Percentiles rank a stretch among this genome's conserved stretches.
Conservation (phyloP, 192 early-diverging fungal genomes). For the Entomortierella parvispora region DNA sequence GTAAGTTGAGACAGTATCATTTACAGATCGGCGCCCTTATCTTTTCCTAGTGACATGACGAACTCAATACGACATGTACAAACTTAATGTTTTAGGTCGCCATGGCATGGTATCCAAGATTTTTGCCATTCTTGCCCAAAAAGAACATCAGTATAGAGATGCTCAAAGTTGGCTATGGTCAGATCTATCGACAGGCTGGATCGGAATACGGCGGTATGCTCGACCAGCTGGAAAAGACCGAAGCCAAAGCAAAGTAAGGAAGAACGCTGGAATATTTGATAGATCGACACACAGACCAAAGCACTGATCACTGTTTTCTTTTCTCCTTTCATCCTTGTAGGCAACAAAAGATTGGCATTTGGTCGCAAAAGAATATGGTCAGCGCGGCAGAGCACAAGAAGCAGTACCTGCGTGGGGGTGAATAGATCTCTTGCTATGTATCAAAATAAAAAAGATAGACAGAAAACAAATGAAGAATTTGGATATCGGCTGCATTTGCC, state of each 20-base stretch:
- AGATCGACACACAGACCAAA: neutral
- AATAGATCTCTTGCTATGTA: neutral
- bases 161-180: constrained; percentile 65
- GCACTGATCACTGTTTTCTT: neutral
- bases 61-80: no score
- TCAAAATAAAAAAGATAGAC: neutral
- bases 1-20: constrained; percentile 42
- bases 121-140: constrained; percentile 50
- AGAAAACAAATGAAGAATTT: no score
- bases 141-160: constrained; percentile 71
- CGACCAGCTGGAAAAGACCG: constrained; percentile 54
- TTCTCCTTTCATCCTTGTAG: constrained; percentile 22
- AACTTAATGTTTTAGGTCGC: constrained; percentile 56
- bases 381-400: constrained; percentile 67
- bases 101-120: constrained; percentile 62
- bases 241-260: constrained; percentile 64
- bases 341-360: constrained; percentile 54
- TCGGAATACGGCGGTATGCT: constrained; percentile 65
- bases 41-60: no score
- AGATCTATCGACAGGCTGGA: constrained; percentile 65
- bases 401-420: constrained; percentile 46
- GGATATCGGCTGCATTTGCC: no score
- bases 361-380: constrained; percentile 58
- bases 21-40: neutral
- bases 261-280: neutral